A percentile compares a stretch with the other conserved stretches of the same genome.
Evolutionary conservation across 768 basidiomycete species (phyloP).

Genomic region (Kwoniella dendrophila): DNA sequence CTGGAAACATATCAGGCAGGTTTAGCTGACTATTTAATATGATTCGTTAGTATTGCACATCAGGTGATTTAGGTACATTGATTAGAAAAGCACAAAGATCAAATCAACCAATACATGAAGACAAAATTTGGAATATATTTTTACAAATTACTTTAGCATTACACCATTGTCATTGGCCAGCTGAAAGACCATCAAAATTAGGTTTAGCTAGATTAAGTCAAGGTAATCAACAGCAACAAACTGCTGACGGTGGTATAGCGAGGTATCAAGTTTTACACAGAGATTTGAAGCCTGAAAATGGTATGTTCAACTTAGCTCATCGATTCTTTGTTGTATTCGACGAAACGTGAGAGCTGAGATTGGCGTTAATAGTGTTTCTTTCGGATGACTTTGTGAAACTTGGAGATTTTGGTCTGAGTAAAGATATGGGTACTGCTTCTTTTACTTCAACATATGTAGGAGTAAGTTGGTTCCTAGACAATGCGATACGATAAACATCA

Average conservation of each 20-base stretch:
- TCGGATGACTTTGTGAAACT: constrained; percentile 84
- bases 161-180: constrained; percentile 88
- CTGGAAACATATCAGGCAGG: not conserved
- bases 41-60: constrained; percentile 74
- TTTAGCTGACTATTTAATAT: constrained; percentile 2
- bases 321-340: not conserved
- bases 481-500: not conserved
- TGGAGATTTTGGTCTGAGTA: constrained; percentile 94
- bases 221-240: constrained; percentile 37
- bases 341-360: constrained; percentile 5
- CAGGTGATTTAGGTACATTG: constrained; percentile 85
- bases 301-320: constrained; percentile 53
- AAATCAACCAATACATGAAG: constrained; percentile 78
- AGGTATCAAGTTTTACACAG: constrained; percentile 73
- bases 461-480: constrained; percentile 60
- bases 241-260: constrained; percentile 30
- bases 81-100: constrained; percentile 64
- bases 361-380: constrained; percentile 71
- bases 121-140: constrained; percentile 93
- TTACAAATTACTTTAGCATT: constrained; percentile 87
- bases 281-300: constrained; percentile 97
- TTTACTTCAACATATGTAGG: constrained; percentile 98
- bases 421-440: constrained; percentile 80
- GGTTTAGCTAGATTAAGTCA: constrained; percentile 26
- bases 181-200: constrained; percentile 47